Percentiles rank a stretch among this genome's conserved stretches.
Evolutionary conservation across 331 rosid species (phyloP).

Genomic region (Dryas integrifolia): DNA sequence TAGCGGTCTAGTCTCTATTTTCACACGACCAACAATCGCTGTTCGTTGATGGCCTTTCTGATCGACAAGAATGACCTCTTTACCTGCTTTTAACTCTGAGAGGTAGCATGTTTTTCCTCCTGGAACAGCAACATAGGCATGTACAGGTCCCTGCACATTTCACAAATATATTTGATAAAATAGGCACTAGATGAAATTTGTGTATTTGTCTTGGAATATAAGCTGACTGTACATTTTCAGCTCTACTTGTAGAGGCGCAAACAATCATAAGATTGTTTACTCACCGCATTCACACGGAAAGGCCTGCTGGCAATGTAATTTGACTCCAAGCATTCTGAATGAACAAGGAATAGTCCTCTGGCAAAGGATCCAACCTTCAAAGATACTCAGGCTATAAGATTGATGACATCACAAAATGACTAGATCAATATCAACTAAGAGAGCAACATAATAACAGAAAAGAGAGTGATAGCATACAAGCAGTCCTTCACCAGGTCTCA

Average conservation of each 20-base stretch:
- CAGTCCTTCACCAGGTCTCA: conserved; percentile 95
- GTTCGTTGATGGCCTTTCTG: conserved; percentile 67
- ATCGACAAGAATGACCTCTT: conserved; percentile 79
- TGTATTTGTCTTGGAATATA: not conserved
- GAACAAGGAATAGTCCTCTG: conserved; percentile 83
- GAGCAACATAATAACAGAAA: not conserved
- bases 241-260: not conserved
- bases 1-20: conserved; percentile 84
- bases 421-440: conserved; percentile 7
- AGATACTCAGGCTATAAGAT: conserved; percentile 18
- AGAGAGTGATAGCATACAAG: conserved; percentile 47
- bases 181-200: not conserved
- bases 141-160: conserved; percentile 73
- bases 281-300: conserved; percentile 91
- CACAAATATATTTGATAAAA: conserved; percentile 7
- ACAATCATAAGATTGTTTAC: conserved; percentile 22
- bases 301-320: conserved; percentile 93
- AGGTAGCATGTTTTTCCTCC: conserved; percentile 91
- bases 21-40: conserved; percentile 75
- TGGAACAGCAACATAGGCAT: conserved; percentile 77
- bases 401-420: conserved; percentile 1
- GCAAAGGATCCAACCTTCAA: conserved; percentile 86
- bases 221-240: not conserved
- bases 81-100: conserved; percentile 78
- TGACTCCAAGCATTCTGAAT: conserved; percentile 91